Percentiles rank a stretch among this genome's conserved stretches.
phyloP scores from a whole-genome alignment of 495 filamentous ascomycete genomes.

The Podospora appendiculata region DNA sequence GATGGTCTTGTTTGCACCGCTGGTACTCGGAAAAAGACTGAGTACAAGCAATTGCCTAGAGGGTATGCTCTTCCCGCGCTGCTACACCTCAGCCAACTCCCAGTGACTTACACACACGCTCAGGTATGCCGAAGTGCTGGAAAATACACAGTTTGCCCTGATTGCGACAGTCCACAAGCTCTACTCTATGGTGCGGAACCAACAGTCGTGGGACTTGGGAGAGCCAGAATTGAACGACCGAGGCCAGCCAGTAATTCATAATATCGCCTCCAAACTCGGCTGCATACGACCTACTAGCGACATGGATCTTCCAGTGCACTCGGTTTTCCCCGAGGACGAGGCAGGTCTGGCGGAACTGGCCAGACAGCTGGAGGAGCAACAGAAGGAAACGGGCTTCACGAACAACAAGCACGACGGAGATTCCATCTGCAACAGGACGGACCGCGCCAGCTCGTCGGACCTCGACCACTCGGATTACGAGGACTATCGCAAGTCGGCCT shows the following conservation, averaged over 20 bases:
- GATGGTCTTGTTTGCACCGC: constrained; percentile 51
- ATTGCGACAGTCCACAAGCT: constrained; percentile 51
- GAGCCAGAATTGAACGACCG: constrained; percentile 50
- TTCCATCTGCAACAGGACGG: constrained; percentile 26
- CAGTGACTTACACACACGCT: constrained; percentile 14
- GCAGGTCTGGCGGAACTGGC: constrained; percentile 43
- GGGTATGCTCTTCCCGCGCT: constrained; percentile 27
- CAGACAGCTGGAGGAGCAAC: constrained; percentile 37
- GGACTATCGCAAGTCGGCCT: constrained; percentile 37
- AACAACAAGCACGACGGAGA: constrained; percentile 28
- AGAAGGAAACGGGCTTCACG: constrained; percentile 21
- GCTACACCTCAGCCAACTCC: background rate
- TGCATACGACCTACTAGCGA: constrained; percentile 48
- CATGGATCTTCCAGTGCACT: constrained; percentile 45
- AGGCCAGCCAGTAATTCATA: constrained; percentile 48
- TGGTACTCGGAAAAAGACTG: constrained; percentile 50
- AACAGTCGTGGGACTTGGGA: constrained; percentile 46
- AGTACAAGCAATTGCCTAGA: constrained; percentile 50
- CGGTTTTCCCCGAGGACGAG: constrained; percentile 47
- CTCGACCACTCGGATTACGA: constrained; percentile 45
- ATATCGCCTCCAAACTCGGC: constrained; percentile 49
- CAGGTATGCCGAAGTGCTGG: constrained; percentile 50
- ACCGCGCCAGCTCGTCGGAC: constrained; percentile 45
- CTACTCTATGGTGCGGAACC: constrained; percentile 48
- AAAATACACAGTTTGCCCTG: constrained; percentile 50